Conservation (phyloP, 306 rosid species). For the Betula pendula region DNA sequence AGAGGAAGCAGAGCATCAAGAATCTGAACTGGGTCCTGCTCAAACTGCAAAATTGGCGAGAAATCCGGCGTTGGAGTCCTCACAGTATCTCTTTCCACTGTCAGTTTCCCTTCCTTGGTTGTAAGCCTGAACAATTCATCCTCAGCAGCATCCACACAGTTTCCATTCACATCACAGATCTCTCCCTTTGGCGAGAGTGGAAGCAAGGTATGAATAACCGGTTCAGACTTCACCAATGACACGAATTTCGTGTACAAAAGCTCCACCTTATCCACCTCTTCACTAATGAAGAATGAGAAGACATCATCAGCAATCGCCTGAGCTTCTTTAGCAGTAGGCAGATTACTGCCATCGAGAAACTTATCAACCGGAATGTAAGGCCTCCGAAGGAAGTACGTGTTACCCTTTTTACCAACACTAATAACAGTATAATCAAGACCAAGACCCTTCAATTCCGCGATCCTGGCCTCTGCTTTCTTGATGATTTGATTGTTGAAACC, state of each 20-base stretch:
- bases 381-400: constrained; percentile 65
- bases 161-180: constrained; percentile 78
- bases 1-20: constrained; percentile 85
- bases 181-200: constrained; percentile 92
- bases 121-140: constrained; percentile 87
- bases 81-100: constrained; percentile 69
- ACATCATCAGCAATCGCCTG: constrained; percentile 90
- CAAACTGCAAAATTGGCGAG: constrained; percentile 73
- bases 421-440: constrained; percentile 61
- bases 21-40: constrained; percentile 94
- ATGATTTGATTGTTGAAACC: constrained; percentile 60
- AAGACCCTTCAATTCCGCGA: constrained; percentile 61
- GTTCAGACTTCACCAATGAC: constrained; percentile 72
- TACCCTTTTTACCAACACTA: constrained; percentile 89
- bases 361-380: constrained; percentile 82
- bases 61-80: constrained; percentile 54
- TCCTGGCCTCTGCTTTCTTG: constrained; percentile 71
- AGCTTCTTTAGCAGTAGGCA: constrained; percentile 90
- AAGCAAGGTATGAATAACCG: constrained; percentile 81
- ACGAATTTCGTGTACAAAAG: constrained; percentile 82
- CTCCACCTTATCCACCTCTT: constrained; percentile 89
- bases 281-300: constrained; percentile 78
- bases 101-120: constrained; percentile 80
- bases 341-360: constrained; percentile 58
- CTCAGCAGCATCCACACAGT: constrained; percentile 85